These are phyloP conservation scores for Calonectria honghensis DNA, from an alignment of 2,329 filamentous ascomycete species.

Conservation along the genomic window DNA sequence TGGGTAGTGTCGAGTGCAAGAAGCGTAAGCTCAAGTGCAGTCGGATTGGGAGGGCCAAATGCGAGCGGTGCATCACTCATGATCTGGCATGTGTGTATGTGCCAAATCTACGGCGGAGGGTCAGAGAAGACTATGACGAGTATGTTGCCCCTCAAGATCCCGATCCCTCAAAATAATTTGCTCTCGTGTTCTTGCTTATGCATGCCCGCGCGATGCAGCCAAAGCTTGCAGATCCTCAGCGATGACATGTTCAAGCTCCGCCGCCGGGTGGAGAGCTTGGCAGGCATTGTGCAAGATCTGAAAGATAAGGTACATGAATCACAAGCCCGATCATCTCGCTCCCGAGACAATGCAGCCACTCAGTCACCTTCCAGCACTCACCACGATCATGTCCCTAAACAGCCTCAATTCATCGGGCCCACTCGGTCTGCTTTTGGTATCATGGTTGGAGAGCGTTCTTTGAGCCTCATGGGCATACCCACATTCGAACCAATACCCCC, in stretches of 20 bases:
- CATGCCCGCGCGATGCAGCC: constrained; percentile 29
- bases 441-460: constrained; percentile 59
- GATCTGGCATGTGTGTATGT: constrained; percentile 54
- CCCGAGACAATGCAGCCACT: constrained; percentile 30
- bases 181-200: constrained; percentile 1
- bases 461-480: constrained; percentile 60
- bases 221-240: constrained; percentile 48
- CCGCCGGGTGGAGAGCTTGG: constrained; percentile 55
- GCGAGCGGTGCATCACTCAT: constrained; percentile 56
- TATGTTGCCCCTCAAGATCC: constrained; percentile 17
- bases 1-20: constrained; percentile 62
- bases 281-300: constrained; percentile 53
- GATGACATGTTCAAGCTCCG: constrained; percentile 57
- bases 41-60: constrained; percentile 50
- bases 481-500: constrained; percentile 51
- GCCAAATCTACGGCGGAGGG: constrained; percentile 45
- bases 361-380: constrained; percentile 47
- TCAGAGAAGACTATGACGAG: constrained; percentile 51
- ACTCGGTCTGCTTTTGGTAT: constrained; percentile 60
- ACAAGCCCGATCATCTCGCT: constrained; percentile 36
- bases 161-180: background rate
- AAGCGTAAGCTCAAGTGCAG: constrained; percentile 65
- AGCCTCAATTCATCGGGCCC: constrained; percentile 61
- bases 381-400: constrained; percentile 51
- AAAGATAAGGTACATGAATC: constrained; percentile 45